Percentiles rank a stretch among this genome's conserved stretches.
phyloP scores from a whole-genome alignment of 2,329 filamentous ascomycete genomes.

The Fusarium hainanense region DNA sequence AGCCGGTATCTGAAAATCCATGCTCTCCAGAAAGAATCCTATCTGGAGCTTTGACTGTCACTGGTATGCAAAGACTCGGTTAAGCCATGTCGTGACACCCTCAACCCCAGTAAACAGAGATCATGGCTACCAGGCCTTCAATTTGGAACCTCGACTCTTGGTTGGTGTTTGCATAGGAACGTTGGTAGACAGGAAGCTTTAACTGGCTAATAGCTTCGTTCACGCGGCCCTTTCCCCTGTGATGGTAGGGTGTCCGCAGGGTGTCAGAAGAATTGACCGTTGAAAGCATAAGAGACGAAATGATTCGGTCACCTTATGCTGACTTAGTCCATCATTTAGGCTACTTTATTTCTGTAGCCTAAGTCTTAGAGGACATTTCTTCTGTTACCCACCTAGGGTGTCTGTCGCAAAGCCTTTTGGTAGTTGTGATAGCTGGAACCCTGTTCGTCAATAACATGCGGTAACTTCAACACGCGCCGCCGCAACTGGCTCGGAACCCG shows the following conservation, averaged over 20 bases:
- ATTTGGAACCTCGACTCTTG: not conserved
- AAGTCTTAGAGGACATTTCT: no score
- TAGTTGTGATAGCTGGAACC: slow-evolving; percentile 8
- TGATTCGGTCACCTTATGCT: no score
- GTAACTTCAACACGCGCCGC: slow-evolving; percentile 31
- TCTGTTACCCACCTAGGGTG: not conserved
- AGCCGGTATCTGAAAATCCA: not conserved
- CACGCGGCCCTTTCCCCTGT: slow-evolving; percentile 4
- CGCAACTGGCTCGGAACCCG: slow-evolving; percentile 28
- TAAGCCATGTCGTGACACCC: not conserved
- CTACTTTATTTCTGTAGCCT: no score
- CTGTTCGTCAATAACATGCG: slow-evolving; percentile 39
- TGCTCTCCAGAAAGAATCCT: no score
- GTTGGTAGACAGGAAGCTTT: slow-evolving; percentile 17
- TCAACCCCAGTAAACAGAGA: slow-evolving; percentile 3
- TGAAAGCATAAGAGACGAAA: no score
- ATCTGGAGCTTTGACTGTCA: not conserved
- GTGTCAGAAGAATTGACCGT: no score
- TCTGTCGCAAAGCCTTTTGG: slow-evolving; percentile 4
- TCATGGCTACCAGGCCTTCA: not conserved
- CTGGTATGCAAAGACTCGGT: not conserved
- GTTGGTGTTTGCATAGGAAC: slow-evolving; percentile 12
- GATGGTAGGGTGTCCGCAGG: not conserved
- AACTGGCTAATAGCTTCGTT: slow-evolving; percentile 23
- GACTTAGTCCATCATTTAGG: no score